Evolutionary conservation across 1,284 basidiomycete species (phyloP), one percentile per base, ranked within the genome.

Genomic region (Ustilago cynodontis): DNA sequence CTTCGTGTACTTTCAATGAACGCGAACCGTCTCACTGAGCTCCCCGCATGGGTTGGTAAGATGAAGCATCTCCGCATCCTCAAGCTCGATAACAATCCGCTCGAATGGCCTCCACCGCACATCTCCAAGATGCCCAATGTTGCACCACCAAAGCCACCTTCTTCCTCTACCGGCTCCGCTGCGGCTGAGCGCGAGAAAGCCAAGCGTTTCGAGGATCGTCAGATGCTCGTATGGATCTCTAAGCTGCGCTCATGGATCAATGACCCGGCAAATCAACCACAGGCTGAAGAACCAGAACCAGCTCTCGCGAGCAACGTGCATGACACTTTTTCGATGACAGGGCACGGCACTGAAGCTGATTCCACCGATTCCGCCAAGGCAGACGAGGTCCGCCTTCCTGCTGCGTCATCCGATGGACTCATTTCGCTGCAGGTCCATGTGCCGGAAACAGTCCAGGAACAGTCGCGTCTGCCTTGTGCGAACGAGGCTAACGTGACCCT

Each of bases 1-100:
- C 91, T 99, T 71, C 91, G 91, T 71, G 94, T 77, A 16, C 91
- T 98, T 59, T 95, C 92, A 29, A 88, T 98, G 56, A 91, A 93
- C 22, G 91, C 91, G 83, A 99, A 99, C 87, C 92, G 91, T 84
- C 88, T 99, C 54, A 90, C 90, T 41, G 89, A 90, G 20, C 88
- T 99, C 1, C 96, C 96, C 1, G 83, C 88, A 5, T 98, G 96
- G 86, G 86, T 98, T 47, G 87, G 89, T 18, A 89, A 91, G 69
- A 95, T 97, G 85, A 87, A 87, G 35, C 88, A 90, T 60, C 88
- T 99, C 37, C 91, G 91, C 60, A 90, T 96, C 31, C 89, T 98
- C 83, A 94, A 94, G 85, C 88, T 94, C 10, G 95, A 97, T 79
- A 91, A 92, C 75, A 98, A 98, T 83, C 86, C 86, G 20, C 78